These are phyloP conservation scores for Vitis labrusca DNA, from an alignment of 164 flowering plant genomes.

Conservation along the genomic window DNA sequence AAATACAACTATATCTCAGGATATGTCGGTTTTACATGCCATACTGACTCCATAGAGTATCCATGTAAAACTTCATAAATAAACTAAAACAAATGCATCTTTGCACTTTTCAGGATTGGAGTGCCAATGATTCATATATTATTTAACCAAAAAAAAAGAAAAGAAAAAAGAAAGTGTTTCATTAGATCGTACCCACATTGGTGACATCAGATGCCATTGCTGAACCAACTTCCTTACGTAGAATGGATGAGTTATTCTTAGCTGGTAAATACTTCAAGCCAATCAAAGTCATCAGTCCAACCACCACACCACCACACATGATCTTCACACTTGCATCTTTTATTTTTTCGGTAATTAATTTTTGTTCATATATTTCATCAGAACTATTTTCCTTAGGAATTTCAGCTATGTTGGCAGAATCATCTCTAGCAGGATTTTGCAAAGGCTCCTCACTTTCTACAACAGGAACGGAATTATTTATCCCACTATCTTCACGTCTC, in stretches of 20 bases:
- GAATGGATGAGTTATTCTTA: slow-evolving; percentile 28
- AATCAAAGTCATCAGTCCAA: slow-evolving; percentile 63
- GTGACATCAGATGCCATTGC: slow-evolving; percentile 62
- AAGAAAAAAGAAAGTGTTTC: too few species aligned
- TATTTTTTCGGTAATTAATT: slow-evolving; percentile 52
- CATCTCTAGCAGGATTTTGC: slow-evolving; percentile 24
- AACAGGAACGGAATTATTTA: slow-evolving; percentile 17
- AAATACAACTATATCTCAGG: neutral
- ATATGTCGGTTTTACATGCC: neutral
- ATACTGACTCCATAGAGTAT: neutral
- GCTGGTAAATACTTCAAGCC: slow-evolving; percentile 61
- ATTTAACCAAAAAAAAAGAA: too few species aligned
- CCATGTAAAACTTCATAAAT: neutral
- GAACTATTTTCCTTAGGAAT: slow-evolving; percentile 24
- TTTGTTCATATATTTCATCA: slow-evolving; percentile 41
- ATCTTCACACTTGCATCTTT: slow-evolving; percentile 83
- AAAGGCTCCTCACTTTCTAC: slow-evolving; percentile 28
- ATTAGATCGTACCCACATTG: slow-evolving; percentile 59
- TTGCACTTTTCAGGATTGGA: neutral
- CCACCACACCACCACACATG: slow-evolving; percentile 68
- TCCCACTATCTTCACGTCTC: slow-evolving; percentile 32
- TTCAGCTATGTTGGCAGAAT: slow-evolving; percentile 26
- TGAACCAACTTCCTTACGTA: slow-evolving; percentile 44
- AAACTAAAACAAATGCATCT: neutral
- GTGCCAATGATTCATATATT: neutral